Conservation (phyloP, 2,329 filamentous ascomycete species). For the Hymenoscyphus fraxineus region DNA sequence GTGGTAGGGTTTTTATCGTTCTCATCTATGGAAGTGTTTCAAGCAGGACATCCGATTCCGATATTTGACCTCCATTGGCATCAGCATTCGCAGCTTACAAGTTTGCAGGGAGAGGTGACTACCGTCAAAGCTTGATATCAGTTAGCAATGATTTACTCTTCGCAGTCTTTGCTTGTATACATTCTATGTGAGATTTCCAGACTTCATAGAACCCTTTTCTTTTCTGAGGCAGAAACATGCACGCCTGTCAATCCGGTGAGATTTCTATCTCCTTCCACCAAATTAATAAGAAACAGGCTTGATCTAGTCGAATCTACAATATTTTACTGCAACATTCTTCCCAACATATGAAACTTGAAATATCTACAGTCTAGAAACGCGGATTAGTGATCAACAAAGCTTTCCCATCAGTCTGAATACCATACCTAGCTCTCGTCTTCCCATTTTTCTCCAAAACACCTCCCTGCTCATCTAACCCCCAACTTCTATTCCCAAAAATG, state of each 20-base stretch:
- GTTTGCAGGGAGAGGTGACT: conserved; percentile 42
- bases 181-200: neutral
- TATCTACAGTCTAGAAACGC: no score
- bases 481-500: conserved; percentile 15
- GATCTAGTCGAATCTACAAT: no score
- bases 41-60: conserved; percentile 49
- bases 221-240: no score
- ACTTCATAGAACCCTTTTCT: neutral
- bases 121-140: neutral
- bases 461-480: conserved; percentile 11
- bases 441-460: neutral
- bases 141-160: neutral
- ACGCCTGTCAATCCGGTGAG: no score
- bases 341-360: no score
- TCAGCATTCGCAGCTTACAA: conserved; percentile 49
- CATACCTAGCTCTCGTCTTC: neutral
- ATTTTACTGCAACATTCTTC: no score
- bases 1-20: no score
- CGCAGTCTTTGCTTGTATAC: conserved; percentile 4
- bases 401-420: neutral
- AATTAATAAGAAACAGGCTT: no score
- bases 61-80: conserved; percentile 46
- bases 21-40: conserved; percentile 49
- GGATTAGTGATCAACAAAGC: no score
- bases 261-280: no score